Conservation (phyloP, 2,329 filamentous ascomycete genomes). For the Ophiosphaerella korrae region DNA sequence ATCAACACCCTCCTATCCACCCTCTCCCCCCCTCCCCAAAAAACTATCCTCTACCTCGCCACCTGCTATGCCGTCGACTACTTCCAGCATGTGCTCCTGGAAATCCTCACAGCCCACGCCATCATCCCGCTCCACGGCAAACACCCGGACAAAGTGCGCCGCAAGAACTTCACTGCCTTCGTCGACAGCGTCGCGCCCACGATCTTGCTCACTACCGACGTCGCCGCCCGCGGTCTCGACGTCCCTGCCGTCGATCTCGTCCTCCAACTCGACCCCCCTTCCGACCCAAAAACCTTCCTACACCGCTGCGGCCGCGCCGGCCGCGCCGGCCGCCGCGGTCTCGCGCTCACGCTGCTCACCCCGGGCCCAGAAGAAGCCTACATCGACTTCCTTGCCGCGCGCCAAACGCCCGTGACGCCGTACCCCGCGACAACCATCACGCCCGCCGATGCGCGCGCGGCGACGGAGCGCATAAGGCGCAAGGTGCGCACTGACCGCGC, state of each 20-base stretch:
- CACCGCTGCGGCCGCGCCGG: constrained; percentile 69
- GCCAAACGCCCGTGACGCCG: constrained; percentile 79
- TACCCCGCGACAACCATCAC: constrained; percentile 63
- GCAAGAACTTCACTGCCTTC: constrained; percentile 86
- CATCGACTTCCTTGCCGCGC: constrained; percentile 80
- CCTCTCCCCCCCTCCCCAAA: constrained; percentile 75
- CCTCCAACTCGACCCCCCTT: constrained; percentile 82
- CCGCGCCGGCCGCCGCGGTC: constrained; percentile 69
- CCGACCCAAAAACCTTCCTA: constrained; percentile 83
- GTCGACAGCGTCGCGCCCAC: constrained; percentile 74
- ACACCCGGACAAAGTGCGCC: constrained; percentile 82
- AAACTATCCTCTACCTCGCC: constrained; percentile 88
- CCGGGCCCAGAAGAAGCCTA: constrained; percentile 89
- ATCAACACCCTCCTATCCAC: constrained; percentile 71
- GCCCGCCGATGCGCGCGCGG: constrained; percentile 63
- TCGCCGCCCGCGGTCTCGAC: constrained; percentile 87
- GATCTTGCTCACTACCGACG: constrained; percentile 88
- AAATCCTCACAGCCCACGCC: constrained; percentile 71
- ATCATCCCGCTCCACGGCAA: constrained; percentile 90
- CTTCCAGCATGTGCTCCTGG: constrained; percentile 79
- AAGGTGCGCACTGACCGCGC: constrained; percentile 65
- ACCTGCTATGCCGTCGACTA: constrained; percentile 96
- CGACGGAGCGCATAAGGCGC: constrained; percentile 66
- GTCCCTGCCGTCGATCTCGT: constrained; percentile 92
- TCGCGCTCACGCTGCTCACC: constrained; percentile 84